Evolutionary conservation across 306 rosid species (phyloP).

Genomic region (Delonix regia): DNA sequence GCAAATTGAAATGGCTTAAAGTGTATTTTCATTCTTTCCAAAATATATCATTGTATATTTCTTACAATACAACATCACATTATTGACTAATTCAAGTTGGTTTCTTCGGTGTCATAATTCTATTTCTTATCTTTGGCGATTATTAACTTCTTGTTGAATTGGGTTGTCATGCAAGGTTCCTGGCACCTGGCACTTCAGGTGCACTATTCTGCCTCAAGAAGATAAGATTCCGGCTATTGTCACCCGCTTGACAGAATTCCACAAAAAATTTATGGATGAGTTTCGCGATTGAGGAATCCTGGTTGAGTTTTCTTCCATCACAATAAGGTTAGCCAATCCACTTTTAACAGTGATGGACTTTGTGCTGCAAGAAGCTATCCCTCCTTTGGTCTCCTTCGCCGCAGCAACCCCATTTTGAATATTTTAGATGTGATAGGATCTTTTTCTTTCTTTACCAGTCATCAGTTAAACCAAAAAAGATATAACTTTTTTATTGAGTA

Average conservation of each 20-base stretch:
- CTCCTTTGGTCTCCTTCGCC: neutral
- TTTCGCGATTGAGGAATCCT: slow-evolving; percentile 54
- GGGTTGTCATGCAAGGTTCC: slow-evolving; percentile 62
- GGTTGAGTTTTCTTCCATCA: neutral
- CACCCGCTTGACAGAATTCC: slow-evolving; percentile 81
- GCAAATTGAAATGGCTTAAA: neutral
- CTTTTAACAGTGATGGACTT: slow-evolving; percentile 12
- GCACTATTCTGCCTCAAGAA: slow-evolving; percentile 93
- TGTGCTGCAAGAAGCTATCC: slow-evolving; percentile 10
- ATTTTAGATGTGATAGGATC: slow-evolving; percentile 8
- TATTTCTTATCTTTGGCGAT: neutral
- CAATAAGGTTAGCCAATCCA: slow-evolving; percentile 33
- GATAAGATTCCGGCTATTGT: slow-evolving; percentile 92
- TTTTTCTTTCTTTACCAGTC: neutral
- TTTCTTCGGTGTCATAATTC: neutral
- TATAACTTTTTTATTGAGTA: neutral
- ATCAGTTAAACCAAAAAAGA: neutral
- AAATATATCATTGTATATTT: neutral
- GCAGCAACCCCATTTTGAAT: slow-evolving; percentile 7
- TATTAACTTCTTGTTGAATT: neutral
- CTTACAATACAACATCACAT: neutral
- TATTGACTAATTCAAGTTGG: neutral
- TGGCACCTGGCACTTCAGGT: slow-evolving; percentile 97
- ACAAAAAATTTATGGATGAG: slow-evolving; percentile 71
- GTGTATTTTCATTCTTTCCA: neutral